Evolutionary conservation across 495 filamentous ascomycete genomes (phyloP).

Genomic region (Trichoderma virens): DNA sequence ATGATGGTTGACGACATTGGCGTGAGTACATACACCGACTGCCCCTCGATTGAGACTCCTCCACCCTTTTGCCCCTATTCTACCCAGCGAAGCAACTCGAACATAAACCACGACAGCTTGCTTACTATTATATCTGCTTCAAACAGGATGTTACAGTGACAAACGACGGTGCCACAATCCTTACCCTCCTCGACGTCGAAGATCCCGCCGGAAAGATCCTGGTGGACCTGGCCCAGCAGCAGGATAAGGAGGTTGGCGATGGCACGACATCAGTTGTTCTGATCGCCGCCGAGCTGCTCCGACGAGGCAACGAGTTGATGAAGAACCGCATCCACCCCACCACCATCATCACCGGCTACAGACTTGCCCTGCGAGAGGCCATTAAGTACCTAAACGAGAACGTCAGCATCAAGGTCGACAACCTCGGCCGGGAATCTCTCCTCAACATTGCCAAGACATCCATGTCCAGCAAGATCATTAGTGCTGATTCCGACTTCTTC

Average conservation of each 20-base stretch:
- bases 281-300: constrained; percentile 91
- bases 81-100: constrained; percentile 11
- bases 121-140: constrained; percentile 11
- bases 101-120: not conserved
- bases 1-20: constrained; percentile 99
- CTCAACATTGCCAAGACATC: constrained; percentile 96
- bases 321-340: constrained; percentile 99
- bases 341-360: constrained; percentile 97
- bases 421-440: constrained; percentile 78
- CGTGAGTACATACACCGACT: constrained; percentile 40
- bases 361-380: constrained; percentile 89
- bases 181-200: constrained; percentile 89
- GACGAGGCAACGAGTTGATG: constrained; percentile 94
- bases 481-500: constrained; percentile 93
- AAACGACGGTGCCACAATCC: constrained; percentile 96
- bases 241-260: constrained; percentile 98
- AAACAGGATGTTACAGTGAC: constrained; percentile 93
- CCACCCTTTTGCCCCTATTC: constrained; percentile 11
- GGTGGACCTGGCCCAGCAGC: constrained; percentile 94
- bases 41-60: not conserved
- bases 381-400: constrained; percentile 99
- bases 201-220: constrained; percentile 98
- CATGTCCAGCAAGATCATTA: constrained; percentile 99
- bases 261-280: constrained; percentile 97
- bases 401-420: constrained; percentile 88